phyloP scores from a whole-genome alignment of 192 early-diverging fungal genomes.

The Umbelopsis isabellina region DNA sequence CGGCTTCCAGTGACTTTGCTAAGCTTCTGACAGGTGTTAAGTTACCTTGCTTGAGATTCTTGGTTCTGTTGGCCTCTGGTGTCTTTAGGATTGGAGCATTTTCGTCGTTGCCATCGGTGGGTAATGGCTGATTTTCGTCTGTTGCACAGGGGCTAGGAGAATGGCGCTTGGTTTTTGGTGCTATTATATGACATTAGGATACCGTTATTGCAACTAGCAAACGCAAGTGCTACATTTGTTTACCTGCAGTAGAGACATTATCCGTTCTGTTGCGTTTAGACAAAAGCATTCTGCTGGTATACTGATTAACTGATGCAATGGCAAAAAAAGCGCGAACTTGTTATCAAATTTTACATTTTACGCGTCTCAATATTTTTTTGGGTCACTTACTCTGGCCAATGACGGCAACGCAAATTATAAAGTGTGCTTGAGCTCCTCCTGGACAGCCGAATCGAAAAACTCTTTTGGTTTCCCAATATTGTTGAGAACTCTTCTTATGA shows the following conservation, averaged over 20 bases:
- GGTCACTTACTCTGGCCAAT: too few relatives aligned
- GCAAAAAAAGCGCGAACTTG: too few relatives aligned
- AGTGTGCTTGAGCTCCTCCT: too few relatives aligned
- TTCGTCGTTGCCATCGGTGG: not conserved
- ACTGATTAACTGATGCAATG: too few relatives aligned
- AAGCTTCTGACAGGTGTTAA: constrained; percentile 15
- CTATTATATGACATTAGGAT: not conserved
- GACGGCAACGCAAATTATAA: too few relatives aligned
- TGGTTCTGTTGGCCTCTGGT: constrained; percentile 3
- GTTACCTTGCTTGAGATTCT: not conserved
- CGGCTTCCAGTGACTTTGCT: constrained; percentile 3
- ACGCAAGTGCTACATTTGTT: not conserved
- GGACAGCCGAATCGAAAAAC: too few relatives aligned
- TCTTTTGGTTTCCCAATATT: too few relatives aligned
- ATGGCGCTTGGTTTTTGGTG: constrained; percentile 7
- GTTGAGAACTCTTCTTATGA: too few relatives aligned
- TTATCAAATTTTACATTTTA: too few relatives aligned
- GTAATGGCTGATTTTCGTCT: constrained; percentile 17
- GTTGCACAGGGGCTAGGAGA: constrained; percentile 16
- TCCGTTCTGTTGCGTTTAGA: constrained; percentile 11
- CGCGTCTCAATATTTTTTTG: too few relatives aligned
- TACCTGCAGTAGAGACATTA: not conserved
- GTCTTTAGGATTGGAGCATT: constrained; percentile 4
- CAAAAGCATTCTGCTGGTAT: not conserved
- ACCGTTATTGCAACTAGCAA: not conserved